Base-by-base conservation (phyloP, 2,329 filamentous ascomycete genomes). In the Elsinoe australis region DNA sequence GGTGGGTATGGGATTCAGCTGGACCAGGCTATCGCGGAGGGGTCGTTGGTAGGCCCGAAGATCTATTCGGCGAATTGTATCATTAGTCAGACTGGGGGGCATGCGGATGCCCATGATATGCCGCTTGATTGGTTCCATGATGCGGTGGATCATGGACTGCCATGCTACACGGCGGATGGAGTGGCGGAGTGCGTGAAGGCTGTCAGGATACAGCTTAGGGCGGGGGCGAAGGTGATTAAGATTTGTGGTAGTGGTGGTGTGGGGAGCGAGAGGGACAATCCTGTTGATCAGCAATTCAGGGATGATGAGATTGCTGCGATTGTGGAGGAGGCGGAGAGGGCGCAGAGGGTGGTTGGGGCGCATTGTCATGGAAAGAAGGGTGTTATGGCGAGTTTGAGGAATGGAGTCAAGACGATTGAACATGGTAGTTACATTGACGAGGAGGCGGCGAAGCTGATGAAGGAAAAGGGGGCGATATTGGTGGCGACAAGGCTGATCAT, bases 181-280 rank as follows among this genome's bases (percentile, higher is more conserved):
- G 64, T 69, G 2, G 63, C 67, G 4, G 71, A 72, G 35, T 74
- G 71, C 51, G 58, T 65, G 22, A 62, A 63, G 35, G 64, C 64
- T 3, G 70, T 74, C 0, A 61, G 72, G 3, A 52, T 64, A 28
- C 61, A 69, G 51, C 60, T 74, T 10, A 66, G 72, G 1, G 61
- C 67, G 1, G 72, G 72, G 1, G 72, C 72, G 3, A 64, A 64
- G 35, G 63, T 71, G 36, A 74, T 75, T 62, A 75, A 75, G 34
- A 56, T 58, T 35, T 58, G 56, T 35, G 51, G 44, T 8, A 31
- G 61, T 71, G 24, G 68, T 61, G 51, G 65, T 64, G 55, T 56
- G 3, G 51, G 51, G 34, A 50, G 44, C 35, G 53, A 56, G 47
- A 44, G 51, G 14, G 57, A 59, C 24, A 55, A 57, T 35, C 57